phyloP scores from a whole-genome alignment of 1,284 basidiomycete genomes.

The Pseudozyma hubeiensis region DNA sequence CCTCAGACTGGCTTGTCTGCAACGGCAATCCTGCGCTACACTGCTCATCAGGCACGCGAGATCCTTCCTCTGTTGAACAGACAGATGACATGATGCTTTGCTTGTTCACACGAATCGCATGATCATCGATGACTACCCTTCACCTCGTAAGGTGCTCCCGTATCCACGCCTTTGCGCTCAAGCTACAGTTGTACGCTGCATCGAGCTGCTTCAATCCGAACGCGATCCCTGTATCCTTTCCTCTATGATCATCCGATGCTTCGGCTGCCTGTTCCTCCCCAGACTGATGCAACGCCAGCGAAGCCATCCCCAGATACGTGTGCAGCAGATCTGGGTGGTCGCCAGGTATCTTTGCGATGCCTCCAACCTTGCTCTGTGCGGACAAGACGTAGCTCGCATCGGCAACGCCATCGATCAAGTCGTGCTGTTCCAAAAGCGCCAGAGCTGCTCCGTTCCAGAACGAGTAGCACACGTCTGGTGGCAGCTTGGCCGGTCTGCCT shows the following conservation, averaged over 20 bases:
- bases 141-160: slow-evolving; percentile 8
- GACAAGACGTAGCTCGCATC: slow-evolving; percentile 57
- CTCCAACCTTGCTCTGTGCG: slow-evolving; percentile 58
- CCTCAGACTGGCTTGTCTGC: background rate
- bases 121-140: slow-evolving; percentile 1
- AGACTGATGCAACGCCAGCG: slow-evolving; percentile 52
- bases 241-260: background rate
- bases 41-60: too few species aligned
- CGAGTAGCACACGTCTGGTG: slow-evolving; percentile 64
- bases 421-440: slow-evolving; percentile 44
- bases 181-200: slow-evolving; percentile 27
- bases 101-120: background rate
- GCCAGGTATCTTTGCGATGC: slow-evolving; percentile 59
- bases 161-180: slow-evolving; percentile 22
- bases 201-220: slow-evolving; percentile 29
- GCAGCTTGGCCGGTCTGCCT: slow-evolving; percentile 49
- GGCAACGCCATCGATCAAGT: slow-evolving; percentile 34
- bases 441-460: slow-evolving; percentile 66
- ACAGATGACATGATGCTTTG: background rate
- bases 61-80: background rate
- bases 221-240: slow-evolving; percentile 1
- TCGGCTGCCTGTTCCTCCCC: background rate
- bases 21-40: too few species aligned
- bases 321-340: slow-evolving; percentile 64
- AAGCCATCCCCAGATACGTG: slow-evolving; percentile 61